Base-by-base conservation (phyloP, 768 basidiomycete species). In the Coprinopsis sp. region DNA sequence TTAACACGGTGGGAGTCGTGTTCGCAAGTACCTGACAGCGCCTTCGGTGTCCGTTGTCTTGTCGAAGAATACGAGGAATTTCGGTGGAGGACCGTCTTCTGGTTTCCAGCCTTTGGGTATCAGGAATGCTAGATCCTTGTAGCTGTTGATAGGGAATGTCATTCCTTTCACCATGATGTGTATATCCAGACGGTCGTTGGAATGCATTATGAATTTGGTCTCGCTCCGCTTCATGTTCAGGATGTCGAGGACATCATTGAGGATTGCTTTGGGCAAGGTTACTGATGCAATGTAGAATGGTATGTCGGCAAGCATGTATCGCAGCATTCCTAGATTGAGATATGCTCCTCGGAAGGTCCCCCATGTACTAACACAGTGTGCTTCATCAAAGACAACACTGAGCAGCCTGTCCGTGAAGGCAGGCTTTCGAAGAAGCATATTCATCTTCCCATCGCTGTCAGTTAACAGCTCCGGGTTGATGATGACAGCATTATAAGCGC, bases 351-450 rank as follows among this genome's bases (percentile, higher is more conserved):
- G 54, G 37, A 72, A 71, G 7, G 40, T 21, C 11, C 63, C 61
- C 69, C 68, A 70, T 24, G 55, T 44, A 29, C 53, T 61, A 27
- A 70, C 54, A 46, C 67, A 68, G 40, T 70, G 68, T 0, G 50
- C 67, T 42, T 70, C 63, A 44, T 70, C 67, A 31, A 66, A 57
- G 1, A 62, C 47, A 2, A 72, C 46, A 34, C 59, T 57, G 34
- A 68, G 52, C 1, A 69, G 45, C 10, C 47, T 23, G 3, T 54
- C 49, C 1, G 50, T 52, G 42, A 67, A 67, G 5, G 37, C 21
- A 12, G 6, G 12, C 5, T 39, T 12, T 22, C 10, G 21, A 4
- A 21, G 19, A 39, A 24, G n/a, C n/a, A n/a, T n/a, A n/a, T n/a
- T n/a, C n/a, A n/a, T n/a, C n/a, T n/a, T n/a, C n/a, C n/a, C n/a